Evolutionary conservation across 2,329 filamentous ascomycete genomes (phyloP), one percentile per base, ranked within the genome.

Genomic region (Gremmenia infestans): DNA sequence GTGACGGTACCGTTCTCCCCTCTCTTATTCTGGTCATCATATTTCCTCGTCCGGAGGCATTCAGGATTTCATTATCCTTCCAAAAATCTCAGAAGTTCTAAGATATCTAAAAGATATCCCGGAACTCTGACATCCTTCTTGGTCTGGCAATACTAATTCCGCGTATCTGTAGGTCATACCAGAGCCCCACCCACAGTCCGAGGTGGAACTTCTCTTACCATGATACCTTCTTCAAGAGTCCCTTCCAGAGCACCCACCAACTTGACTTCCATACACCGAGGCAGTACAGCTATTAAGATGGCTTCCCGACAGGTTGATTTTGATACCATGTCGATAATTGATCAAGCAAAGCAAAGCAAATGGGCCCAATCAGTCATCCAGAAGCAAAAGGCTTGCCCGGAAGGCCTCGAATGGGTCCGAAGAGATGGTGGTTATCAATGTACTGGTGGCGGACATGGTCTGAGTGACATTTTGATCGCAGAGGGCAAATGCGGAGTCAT

Each of bases 321-420:
- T 15, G 40, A 19, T 15, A 17, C 28, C 3, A 42, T 57, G 48
- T n/a, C 37, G 5, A 35, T 25, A 22, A 15, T 5, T 0, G 56
- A 58, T 9, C 48, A n/a, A 9, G 17, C 35, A 11, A 22, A 52
- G 14, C 56, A 58, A 52, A 28, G 46, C 14, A 6, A 17, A 9
- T 58, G 56, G 56, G 56, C 49, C 4, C 32, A 48, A 22, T 9
- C 42, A 15, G 14, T 36, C 28, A 14, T 89, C 55, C 68, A 64
- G 60, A 45, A 60, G 2, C 73, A 81, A 71, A 85, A 84, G 0
- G 46, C 66, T 0, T 90, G 86, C 66, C 74, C 76, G 0, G 42
- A 56, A 19, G 85, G 84, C 0, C 88, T 46, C 61, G 53, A 55
- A 0, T 89, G 85, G 85, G 80, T 85, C 22, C 80, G 78, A 61